Base-by-base conservation (phyloP, 116 monocot genomes). In the Phalaenopsis hybrid region DNA sequence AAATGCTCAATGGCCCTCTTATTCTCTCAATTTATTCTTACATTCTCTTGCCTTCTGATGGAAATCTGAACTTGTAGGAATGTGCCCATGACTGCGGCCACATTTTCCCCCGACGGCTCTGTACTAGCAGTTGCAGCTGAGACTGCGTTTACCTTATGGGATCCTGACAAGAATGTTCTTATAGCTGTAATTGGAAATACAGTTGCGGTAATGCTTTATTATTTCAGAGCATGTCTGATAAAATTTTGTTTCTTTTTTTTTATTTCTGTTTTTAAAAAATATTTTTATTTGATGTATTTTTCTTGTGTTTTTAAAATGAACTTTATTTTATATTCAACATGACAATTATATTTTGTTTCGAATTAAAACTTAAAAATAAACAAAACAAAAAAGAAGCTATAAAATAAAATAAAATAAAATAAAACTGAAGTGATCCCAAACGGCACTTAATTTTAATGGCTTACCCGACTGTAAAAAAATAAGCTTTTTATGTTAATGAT, bases 41-140 rank as follows among this genome's bases (percentile, higher is more conserved):
- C 15, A 55, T 55, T 25, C 16, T 67, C 21, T 5, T 48, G 23
- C 41, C 72, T 72, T 72, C 21, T 25, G 67, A 75, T 46, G 31
- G 52, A 50, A 46, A 43, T 79, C 49, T 61, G 76, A 78, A 78
- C 6, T 50, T 87, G 82, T 88, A 97, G 97, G 90, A 90, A 81
- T 79, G 87, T 83, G 78, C 92, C 95, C 59, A 89, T 98, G 93
- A 90, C 93, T 77, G 95, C 93, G 44, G 95, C 95, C 82, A 91
- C 92, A 50, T 98, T 98, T 89, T 94, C 93, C 74, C 79, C 85
- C 81, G 98, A 98, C 87, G 98, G 98, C 72, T 92, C 98, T 86
- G 89, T 98, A 80, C 86, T 98, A 67, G 98, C 98, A 59, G 86
- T 95, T 92, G 95, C 98, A 57, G 93, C 93, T 33, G 95, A 90